Evolutionary conservation across 768 basidiomycete genomes (phyloP).

Genomic region (Coprinopsis sp.): DNA sequence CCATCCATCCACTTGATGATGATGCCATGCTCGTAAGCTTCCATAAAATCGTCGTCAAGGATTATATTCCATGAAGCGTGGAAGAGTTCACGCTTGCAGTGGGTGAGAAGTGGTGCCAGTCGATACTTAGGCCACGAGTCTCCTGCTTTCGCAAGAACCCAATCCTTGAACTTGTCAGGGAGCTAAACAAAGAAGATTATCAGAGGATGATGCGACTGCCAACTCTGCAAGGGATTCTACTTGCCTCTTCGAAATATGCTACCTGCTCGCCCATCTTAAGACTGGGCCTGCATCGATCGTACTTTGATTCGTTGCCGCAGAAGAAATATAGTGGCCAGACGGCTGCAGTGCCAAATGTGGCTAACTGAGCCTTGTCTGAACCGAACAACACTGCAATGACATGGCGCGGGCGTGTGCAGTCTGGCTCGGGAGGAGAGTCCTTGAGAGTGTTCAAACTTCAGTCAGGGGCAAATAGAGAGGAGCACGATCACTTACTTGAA

Average conservation of each 20-base stretch:
- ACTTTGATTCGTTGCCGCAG: slow-evolving; percentile 4
- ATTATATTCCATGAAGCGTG: slow-evolving; percentile 5
- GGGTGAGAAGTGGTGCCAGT: not conserved
- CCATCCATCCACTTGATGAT: slow-evolving; percentile 6
- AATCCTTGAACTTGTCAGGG: slow-evolving; percentile 9
- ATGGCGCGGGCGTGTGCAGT: slow-evolving; percentile 11
- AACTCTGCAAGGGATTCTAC: not conserved
- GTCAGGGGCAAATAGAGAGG: not conserved
- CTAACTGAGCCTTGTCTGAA: not conserved
- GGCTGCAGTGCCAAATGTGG: not conserved
- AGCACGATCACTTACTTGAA: not conserved
- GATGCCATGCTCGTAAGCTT: slow-evolving; percentile 7
- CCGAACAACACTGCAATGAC: slow-evolving; percentile 13
- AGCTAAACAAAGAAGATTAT: not conserved
- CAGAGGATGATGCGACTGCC: not conserved
- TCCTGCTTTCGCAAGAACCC: not conserved
- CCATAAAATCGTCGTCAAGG: slow-evolving; percentile 5
- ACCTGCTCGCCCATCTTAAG: not conserved
- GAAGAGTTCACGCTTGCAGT: slow-evolving; percentile 7
- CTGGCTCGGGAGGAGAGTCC: not conserved
- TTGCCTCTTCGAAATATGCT: slow-evolving; percentile 2
- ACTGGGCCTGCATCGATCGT: not conserved
- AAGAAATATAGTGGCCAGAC: slow-evolving; percentile 1
- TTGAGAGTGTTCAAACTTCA: not conserved
- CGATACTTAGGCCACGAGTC: too few species aligned